Conservation (phyloP, 2,329 filamentous ascomycete genomes). For the Dothiorella sarmentorum region DNA sequence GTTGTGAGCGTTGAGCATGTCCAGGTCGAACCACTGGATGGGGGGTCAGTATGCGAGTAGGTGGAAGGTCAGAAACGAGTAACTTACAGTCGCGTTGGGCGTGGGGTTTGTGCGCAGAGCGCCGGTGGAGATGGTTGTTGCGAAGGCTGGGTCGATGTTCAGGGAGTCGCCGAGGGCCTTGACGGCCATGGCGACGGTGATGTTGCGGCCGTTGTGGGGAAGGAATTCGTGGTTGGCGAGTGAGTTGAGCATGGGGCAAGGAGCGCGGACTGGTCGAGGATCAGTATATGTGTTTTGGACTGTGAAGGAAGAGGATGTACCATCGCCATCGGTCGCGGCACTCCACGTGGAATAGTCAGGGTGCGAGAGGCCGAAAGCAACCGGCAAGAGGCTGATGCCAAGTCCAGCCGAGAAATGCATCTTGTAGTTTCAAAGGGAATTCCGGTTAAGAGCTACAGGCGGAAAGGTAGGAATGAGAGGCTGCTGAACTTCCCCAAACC, state of each 20-base stretch:
- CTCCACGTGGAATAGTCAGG: neutral
- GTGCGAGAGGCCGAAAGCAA: neutral
- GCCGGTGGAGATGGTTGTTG: slow-evolving; percentile 25
- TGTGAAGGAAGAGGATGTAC: neutral
- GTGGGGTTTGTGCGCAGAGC: slow-evolving; percentile 21
- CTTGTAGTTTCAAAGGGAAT: too few relatives aligned
- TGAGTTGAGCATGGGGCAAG: slow-evolving; percentile 34
- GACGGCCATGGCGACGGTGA: slow-evolving; percentile 29
- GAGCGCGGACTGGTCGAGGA: slow-evolving; percentile 23
- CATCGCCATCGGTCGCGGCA: neutral
- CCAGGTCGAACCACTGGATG: slow-evolving; percentile 27
- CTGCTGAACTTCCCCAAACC: too few relatives aligned
- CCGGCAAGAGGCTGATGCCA: neutral
- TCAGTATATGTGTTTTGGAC: neutral
- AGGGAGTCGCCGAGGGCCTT: slow-evolving; percentile 25
- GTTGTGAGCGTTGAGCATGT: slow-evolving; percentile 33
- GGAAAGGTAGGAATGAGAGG: too few relatives aligned
- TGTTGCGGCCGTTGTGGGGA: slow-evolving; percentile 31
- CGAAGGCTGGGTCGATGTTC: slow-evolving; percentile 32
- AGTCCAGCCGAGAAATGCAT: neutral
- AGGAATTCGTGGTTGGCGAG: slow-evolving; percentile 36
- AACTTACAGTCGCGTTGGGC: slow-evolving; percentile 10
- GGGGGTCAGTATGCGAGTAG: neutral
- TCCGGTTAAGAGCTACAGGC: too few relatives aligned
- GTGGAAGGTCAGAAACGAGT: neutral